Evolutionary conservation across 768 basidiomycete genomes (phyloP), one percentile per base, ranked within the genome.

Genomic region (Hirschioporus abietinus): DNA sequence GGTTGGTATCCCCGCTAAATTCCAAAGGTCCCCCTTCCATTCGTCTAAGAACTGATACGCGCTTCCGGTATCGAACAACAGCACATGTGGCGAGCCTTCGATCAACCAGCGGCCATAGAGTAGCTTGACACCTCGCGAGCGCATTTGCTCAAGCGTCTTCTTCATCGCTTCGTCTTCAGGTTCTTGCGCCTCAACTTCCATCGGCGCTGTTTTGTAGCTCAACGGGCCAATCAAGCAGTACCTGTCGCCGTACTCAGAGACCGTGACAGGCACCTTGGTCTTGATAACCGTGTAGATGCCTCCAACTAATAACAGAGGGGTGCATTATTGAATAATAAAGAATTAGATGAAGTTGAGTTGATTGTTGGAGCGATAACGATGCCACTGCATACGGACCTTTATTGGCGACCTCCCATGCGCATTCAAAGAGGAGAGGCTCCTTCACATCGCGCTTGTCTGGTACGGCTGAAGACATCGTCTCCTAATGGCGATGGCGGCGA

Each of bases 221-320:
- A 99, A 87, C n/a, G 97, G 97, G 35, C 97, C 97, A 73, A 99
- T 93, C 76, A 99, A 88, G 71, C 89, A 92, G 81, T 96, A 97
- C 74, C 96, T 85, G 79, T 94, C 92, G 73, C 93, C 95, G 79
- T 91, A 99, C 78, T 99, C 97, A 66, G 88, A 88, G 74, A 96
- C 92, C 71, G 97, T 99, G 80, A 99, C 94, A 65, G 97, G 97
- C 66, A 97, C 95, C 76, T 99, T 99, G 63, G 97, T 99, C 81
- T 98, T 98, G 76, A 99, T 97, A 80, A 99, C 96, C 70, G 96
- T 98, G 84, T 98, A 98, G 78, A 98, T 98, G 68, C 96, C 96
- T 71, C 96, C 96, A 77, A 98, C 96, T 78, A 64, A 18, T 20
- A 52, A 27, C 25, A 9, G 12, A 20, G 20, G 42, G 4, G 12